These are phyloP conservation scores for Baorangia bicolor DNA, from an alignment of 768 basidiomycete species.

Conservation along the genomic window DNA sequence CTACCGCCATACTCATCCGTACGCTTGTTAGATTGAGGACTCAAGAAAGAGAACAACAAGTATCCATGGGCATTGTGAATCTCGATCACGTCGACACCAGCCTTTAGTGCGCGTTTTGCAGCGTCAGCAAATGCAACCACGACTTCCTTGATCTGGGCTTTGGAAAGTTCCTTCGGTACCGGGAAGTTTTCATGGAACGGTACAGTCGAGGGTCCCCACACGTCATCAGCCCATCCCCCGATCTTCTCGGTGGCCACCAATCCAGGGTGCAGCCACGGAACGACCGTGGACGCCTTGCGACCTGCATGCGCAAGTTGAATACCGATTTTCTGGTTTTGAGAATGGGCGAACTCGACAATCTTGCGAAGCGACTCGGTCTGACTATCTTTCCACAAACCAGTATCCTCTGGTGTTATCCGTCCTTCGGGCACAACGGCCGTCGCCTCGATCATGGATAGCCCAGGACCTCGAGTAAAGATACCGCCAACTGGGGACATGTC, in stretches of 20 bases:
- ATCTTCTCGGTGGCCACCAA: conserved; percentile 34
- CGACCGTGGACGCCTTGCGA: conserved; percentile 64
- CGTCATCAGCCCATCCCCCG: conserved; percentile 54
- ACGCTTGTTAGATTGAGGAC: conserved; percentile 59
- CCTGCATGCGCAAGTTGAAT: conserved; percentile 80
- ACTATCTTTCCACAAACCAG: conserved; percentile 62
- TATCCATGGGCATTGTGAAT: conserved; percentile 69
- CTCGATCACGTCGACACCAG: conserved; percentile 60
- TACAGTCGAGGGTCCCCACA: conserved; percentile 57
- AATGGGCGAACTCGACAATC: conserved; percentile 71
- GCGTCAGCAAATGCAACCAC: conserved; percentile 55
- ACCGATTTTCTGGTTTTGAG: conserved; percentile 64
- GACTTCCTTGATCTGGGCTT: conserved; percentile 55
- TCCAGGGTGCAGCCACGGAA: conserved; percentile 56
- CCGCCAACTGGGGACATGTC: conserved; percentile 34
- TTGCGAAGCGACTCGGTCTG: conserved; percentile 47
- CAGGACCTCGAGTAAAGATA: conserved; percentile 51
- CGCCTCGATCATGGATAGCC: conserved; percentile 63
- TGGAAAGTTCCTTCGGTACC: conserved; percentile 54
- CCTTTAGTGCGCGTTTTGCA: conserved; percentile 51
- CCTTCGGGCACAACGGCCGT: conserved; percentile 60
- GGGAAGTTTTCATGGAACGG: conserved; percentile 44
- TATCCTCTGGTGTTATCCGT: conserved; percentile 65
- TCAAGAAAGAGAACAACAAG: conserved; percentile 54
- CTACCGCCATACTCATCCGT: conserved; percentile 71